A percentile compares a stretch with the other conserved stretches of the same genome.
phyloP scores from a whole-genome alignment of 139 green algal genomes.

The Nannochloris sp. region DNA sequence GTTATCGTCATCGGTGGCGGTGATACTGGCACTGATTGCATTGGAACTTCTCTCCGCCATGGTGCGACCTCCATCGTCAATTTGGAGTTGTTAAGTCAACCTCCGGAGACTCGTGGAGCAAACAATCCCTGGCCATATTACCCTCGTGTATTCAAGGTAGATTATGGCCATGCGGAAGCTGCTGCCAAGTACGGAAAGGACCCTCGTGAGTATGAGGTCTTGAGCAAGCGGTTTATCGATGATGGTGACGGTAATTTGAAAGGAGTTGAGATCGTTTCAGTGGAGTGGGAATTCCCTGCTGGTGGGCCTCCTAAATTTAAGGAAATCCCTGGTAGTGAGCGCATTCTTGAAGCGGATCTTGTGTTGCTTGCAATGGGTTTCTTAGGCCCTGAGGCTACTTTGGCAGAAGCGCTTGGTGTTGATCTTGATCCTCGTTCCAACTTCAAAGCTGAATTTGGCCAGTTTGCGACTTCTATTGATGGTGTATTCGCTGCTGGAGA shows the following conservation, averaged over 20 bases:
- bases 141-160: conserved; percentile 60
- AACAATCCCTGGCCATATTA: conserved; percentile 94
- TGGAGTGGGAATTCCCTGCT: conserved; percentile 33
- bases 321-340: conserved; percentile 60
- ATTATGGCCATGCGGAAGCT: conserved; percentile 94
- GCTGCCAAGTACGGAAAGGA: conserved; percentile 63
- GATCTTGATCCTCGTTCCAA: conserved; percentile 82
- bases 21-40: conserved; percentile 97
- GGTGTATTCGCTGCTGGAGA: conserved; percentile 94
- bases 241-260: conserved; percentile 69
- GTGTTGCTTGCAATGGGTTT: conserved; percentile 95
- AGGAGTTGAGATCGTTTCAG: conserved; percentile 48
- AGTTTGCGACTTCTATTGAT: conserved; percentile 80
- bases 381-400: conserved; percentile 81
- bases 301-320: conserved; percentile 48
- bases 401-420: conserved; percentile 65
- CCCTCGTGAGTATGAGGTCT: conserved; percentile 84
- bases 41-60: conserved; percentile 84
- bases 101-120: conserved; percentile 56
- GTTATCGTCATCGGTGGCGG: conserved; percentile 95
- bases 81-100: conserved; percentile 86
- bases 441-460: conserved; percentile 89
- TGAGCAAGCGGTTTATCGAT: conserved; percentile 90
- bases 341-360: conserved; percentile 78
- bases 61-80: conserved; percentile 79